phyloP scores from a whole-genome alignment of 352 stramenopile species.

The Achlya hypogyna region DNA sequence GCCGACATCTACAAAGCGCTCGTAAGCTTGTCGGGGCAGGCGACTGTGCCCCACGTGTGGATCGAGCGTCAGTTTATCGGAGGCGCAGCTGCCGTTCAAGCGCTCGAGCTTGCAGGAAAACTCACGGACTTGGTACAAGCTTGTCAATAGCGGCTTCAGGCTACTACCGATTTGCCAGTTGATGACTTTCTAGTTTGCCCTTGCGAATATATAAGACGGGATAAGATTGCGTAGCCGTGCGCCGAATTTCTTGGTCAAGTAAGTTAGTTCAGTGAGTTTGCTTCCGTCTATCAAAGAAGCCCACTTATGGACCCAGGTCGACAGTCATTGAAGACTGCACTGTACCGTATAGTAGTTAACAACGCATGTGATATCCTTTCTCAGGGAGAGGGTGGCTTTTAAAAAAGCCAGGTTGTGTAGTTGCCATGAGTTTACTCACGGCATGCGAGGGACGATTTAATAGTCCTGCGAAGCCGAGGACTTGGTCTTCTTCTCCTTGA shows the following conservation, averaged over 20 bases:
- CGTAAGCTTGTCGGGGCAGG: background rate
- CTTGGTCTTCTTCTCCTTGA: constrained; percentile 44
- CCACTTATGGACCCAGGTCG: no score
- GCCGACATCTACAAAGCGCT: background rate
- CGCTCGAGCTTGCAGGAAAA: background rate
- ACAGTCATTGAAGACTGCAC: no score
- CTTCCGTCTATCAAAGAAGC: no score
- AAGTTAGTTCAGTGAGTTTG: no score
- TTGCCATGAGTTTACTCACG: background rate
- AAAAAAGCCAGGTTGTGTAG: constrained; percentile 1
- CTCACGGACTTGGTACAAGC: background rate
- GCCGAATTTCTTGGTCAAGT: no score
- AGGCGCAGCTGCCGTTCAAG: background rate
- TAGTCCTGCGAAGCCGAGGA: constrained; percentile 47
- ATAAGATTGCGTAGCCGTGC: no score
- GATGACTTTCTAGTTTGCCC: no score
- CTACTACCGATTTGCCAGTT: background rate
- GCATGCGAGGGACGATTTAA: constrained; percentile 23
- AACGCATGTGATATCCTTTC: background rate
- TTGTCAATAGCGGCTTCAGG: no score
- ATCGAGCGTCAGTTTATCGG: background rate
- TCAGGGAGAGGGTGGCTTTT: constrained; percentile 1
- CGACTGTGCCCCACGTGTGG: background rate
- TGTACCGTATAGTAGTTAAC: background rate
- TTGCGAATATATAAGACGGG: no score